Evolutionary conservation across 441 rosid genomes (phyloP), one percentile per base, ranked within the genome.

Genomic region (Erodium texanum): DNA sequence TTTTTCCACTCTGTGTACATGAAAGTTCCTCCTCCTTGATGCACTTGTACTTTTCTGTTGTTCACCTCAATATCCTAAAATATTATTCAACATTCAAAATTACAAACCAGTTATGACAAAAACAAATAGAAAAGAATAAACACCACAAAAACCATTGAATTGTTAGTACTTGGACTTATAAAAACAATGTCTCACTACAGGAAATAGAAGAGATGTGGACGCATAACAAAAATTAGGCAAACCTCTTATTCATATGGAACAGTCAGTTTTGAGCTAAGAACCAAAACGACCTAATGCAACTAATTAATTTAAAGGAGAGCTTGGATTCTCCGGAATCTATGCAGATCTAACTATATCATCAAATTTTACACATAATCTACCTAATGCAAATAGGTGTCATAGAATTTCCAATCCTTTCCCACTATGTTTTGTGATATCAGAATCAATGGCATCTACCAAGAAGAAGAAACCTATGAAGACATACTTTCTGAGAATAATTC

Each of bases 61-160:
- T 88, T 88, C 52, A 86, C 78, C 78, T 86, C 89, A 8, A 74
- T 78, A 64, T 88, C 93, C 93, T 87, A 75, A 71, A 73, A 68
- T 15, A 64, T 48, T 3, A 16, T 50, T 50, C 58, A 18, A 50
- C 58, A 36, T 16, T 14, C 67, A 50, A 69, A 68, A 43, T 24
- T 54, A 24, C 14, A 52, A 52, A 64, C 16, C 27, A 52, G 59
- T 18, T 52, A 52, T 16, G 59, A 54, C 4, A 54, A 54, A 3
- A 54, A 18, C 19, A 54, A 54, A 19, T n/a, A n/a, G n/a, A n/a
- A n/a, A 54, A 54, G 11, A 54, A 18, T 54, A 54, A 54, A 19
- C 19, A 7, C 61, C 19, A 54, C 19, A 19, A 18, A 54, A 54
- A 54, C 1, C 23, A 52, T 16, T 18, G 20, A n/a, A 50, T 7